phyloP scores from a whole-genome alignment of 768 basidiomycete genomes.

The Russula sp. region DNA sequence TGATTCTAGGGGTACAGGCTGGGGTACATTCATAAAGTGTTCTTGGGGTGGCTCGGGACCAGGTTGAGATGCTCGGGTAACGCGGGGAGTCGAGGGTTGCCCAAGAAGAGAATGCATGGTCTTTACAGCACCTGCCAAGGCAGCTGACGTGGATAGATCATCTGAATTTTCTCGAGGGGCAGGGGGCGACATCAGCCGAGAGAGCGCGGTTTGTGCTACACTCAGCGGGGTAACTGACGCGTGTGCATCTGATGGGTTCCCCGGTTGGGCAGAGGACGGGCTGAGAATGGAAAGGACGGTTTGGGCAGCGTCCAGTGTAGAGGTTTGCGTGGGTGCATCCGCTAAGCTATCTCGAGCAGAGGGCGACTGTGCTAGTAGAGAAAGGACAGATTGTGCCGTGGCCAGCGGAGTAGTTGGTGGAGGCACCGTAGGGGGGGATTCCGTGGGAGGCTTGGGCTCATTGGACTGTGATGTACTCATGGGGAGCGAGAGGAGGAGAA shows the following conservation, averaged over 20 bases:
- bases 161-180: neutral
- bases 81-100: neutral
- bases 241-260: neutral
- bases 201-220: neutral
- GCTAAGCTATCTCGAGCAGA: neutral
- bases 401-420: neutral
- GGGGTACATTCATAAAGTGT: neutral
- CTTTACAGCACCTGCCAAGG: neutral
- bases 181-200: neutral
- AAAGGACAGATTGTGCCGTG: neutral
- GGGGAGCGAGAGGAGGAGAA: neutral
- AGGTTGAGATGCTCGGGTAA: neutral
- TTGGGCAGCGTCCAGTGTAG: neutral
- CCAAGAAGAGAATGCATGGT: neutral
- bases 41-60: neutral
- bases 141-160: neutral
- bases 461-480: neutral
- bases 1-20: neutral
- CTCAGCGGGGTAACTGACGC: neutral
- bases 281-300: neutral
- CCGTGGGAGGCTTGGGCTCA: neutral
- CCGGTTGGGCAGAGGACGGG: neutral
- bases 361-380: neutral
- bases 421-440: neutral
- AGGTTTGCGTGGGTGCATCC: neutral